Evolutionary conservation across 2,329 filamentous ascomycete species (phyloP).

Genomic region (Microsporum canis): DNA sequence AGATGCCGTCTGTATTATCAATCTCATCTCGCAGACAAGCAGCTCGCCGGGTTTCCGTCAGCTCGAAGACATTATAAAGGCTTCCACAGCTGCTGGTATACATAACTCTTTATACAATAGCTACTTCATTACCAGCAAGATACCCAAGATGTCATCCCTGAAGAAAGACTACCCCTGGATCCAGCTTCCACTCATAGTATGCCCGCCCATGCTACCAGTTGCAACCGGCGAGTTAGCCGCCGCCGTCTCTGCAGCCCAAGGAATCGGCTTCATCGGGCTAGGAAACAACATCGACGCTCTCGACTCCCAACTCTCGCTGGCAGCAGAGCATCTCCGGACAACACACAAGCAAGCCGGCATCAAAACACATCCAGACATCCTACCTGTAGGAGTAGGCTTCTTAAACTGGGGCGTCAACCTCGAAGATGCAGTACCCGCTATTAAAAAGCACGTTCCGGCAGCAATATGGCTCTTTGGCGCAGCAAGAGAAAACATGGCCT

Average conservation of each 20-base stretch:
- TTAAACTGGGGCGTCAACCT: slow-evolving; percentile 30
- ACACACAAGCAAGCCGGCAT: background rate
- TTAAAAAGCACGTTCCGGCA: slow-evolving; percentile 25
- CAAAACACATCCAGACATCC: slow-evolving; percentile 7
- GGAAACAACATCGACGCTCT: slow-evolving; percentile 38
- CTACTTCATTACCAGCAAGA: background rate
- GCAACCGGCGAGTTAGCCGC: slow-evolving; percentile 46
- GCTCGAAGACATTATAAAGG: background rate
- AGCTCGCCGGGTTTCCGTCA: background rate
- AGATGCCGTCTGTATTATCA: background rate
- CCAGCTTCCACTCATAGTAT: slow-evolving; percentile 45
- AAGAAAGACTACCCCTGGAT: slow-evolving; percentile 46
- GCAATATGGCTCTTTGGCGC: slow-evolving; percentile 35
- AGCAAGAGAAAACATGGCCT: slow-evolving; percentile 18
- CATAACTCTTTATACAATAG: background rate
- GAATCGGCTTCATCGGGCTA: slow-evolving; percentile 46
- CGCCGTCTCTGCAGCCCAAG: slow-evolving; percentile 47
- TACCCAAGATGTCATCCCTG: slow-evolving; percentile 5
- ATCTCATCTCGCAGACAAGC: background rate
- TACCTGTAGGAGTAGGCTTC: slow-evolving; percentile 34
- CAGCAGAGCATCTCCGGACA: slow-evolving; percentile 16
- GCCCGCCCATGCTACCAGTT: slow-evolving; percentile 60
- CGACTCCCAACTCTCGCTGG: slow-evolving; percentile 22
- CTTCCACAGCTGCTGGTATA: background rate
- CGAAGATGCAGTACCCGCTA: slow-evolving; percentile 18